phyloP scores from a whole-genome alignment of 1,284 basidiomycete genomes.

The Amylostereum areolatum region DNA sequence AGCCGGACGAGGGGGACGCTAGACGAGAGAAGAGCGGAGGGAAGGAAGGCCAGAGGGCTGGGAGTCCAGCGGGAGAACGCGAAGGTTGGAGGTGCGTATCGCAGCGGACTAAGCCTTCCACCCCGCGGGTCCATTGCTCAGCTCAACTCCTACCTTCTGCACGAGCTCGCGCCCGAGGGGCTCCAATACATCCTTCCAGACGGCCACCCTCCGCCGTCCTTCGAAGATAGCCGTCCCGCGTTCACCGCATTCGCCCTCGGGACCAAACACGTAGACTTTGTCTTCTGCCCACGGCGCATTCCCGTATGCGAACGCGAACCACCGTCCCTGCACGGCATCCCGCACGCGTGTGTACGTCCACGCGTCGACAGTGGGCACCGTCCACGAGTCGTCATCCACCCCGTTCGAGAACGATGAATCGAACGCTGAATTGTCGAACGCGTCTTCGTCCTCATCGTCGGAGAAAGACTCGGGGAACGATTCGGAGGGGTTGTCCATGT shows the following conservation, averaged over 20 bases:
- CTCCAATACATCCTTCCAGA: constrained; percentile 60
- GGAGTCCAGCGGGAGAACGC: too few relatives aligned
- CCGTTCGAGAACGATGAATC: constrained; percentile 14
- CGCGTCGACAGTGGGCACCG: constrained; percentile 49
- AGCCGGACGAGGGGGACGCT: too few relatives aligned
- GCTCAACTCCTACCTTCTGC: constrained; percentile 65
- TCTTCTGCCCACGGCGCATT: constrained; percentile 63
- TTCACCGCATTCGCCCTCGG: constrained; percentile 64
- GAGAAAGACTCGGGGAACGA: constrained; percentile 15
- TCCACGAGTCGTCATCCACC: constrained; percentile 35
- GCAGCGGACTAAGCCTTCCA: constrained; percentile 1
- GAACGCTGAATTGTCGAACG: constrained; percentile 18
- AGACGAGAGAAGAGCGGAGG: too few relatives aligned
- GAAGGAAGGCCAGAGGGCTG: too few relatives aligned
- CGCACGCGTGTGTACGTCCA: constrained; percentile 60
- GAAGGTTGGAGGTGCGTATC: too few relatives aligned
- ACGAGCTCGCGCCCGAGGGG: constrained; percentile 60
- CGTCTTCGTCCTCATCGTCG: constrained; percentile 14
- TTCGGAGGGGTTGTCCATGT: constrained; percentile 8
- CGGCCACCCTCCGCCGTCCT: constrained; percentile 34
- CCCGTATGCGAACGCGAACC: constrained; percentile 70
- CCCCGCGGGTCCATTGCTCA: constrained; percentile 56
- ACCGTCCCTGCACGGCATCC: constrained; percentile 61
- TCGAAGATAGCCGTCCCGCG: constrained; percentile 51
- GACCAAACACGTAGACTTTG: constrained; percentile 69